A percentile compares a stretch with the other conserved stretches of the same genome.
Evolutionary conservation across 169 alveolate species (phyloP).

Genomic region (Plasmodium berghei): DNA sequence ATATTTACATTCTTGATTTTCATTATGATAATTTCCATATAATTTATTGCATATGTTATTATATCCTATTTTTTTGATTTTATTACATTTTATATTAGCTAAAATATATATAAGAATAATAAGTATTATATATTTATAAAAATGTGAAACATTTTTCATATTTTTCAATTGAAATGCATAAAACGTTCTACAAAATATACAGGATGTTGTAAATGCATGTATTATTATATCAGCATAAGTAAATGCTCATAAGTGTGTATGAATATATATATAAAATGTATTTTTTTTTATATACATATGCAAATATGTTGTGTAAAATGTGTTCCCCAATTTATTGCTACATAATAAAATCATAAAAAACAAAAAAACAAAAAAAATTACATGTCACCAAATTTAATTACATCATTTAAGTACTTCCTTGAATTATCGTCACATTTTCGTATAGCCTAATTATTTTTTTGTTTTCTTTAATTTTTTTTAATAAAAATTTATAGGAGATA

Average conservation of each 20-base stretch:
- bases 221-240: neutral
- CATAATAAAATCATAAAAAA: too few species aligned
- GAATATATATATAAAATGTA: neutral
- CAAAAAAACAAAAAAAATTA: too few species aligned
- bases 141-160: slow-evolving; percentile 62
- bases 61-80: neutral
- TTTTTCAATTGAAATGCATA: slow-evolving; percentile 10
- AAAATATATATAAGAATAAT: neutral
- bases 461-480: too few species aligned
- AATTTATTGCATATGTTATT: neutral
- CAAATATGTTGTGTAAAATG: neutral
- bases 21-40: slow-evolving; percentile 5
- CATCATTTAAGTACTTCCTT: too few species aligned
- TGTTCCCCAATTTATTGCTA: too few species aligned
- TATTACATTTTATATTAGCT: neutral
- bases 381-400: too few species aligned
- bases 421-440: too few species aligned
- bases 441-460: too few species aligned
- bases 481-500: too few species aligned
- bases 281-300: neutral
- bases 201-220: neutral
- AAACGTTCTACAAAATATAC: neutral
- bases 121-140: slow-evolving; percentile 14
- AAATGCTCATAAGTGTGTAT: neutral
- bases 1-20: neutral